phyloP scores from a whole-genome alignment of 2,329 filamentous ascomycete genomes.

The Diplodia scrobiculata region DNA sequence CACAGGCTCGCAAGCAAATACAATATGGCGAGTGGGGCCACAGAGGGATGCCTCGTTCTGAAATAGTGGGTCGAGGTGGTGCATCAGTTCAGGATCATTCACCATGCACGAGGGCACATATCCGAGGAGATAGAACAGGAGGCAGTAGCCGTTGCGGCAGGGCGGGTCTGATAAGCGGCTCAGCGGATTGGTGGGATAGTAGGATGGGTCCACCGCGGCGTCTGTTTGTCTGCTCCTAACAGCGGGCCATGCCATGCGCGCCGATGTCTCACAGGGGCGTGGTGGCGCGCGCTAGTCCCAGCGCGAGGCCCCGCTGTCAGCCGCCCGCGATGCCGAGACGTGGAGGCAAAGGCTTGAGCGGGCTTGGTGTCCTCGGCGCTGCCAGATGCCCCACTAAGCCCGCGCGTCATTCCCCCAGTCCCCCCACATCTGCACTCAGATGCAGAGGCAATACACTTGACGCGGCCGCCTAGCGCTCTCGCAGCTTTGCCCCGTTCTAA shows the following conservation, averaged over 20 bases:
- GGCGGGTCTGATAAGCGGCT: neutral
- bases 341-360: conserved; percentile 12
- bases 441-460: neutral
- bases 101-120: too few species aligned
- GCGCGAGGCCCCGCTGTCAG: neutral
- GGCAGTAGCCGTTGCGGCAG: too few species aligned
- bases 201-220: neutral
- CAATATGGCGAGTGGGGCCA: too few species aligned
- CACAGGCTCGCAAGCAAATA: too few species aligned
- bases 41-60: too few species aligned
- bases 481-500: neutral
- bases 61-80: too few species aligned
- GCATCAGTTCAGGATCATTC: too few species aligned
- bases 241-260: neutral
- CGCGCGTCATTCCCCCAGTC: neutral
- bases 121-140: too few species aligned
- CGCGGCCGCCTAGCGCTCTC: neutral
- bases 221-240: neutral
- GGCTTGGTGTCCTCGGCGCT: neutral
- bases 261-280: neutral
- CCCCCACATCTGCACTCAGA: neutral
- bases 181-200: neutral
- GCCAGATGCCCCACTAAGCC: neutral
- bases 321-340: conserved; percentile 25
- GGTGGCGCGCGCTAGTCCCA: conserved; percentile 1